A percentile compares a stretch with the other conserved stretches of the same genome.
Evolutionary conservation across 2,329 filamentous ascomycete genomes (phyloP).

Genomic region (Lasiodiplodia sp.): DNA sequence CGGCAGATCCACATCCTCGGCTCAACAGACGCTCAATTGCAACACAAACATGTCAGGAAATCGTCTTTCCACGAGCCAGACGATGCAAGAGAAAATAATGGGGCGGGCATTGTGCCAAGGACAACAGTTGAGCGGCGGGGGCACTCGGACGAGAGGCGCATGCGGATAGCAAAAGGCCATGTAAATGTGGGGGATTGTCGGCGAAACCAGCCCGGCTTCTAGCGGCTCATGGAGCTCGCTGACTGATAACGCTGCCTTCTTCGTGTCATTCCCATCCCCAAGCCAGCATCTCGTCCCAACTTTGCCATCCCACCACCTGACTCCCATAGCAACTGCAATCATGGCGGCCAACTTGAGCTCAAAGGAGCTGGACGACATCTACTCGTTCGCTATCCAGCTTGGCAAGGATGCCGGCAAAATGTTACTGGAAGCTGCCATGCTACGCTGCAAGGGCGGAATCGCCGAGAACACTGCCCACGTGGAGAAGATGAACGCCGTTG

Average conservation of each 20-base stretch:
- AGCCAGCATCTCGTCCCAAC: not conserved
- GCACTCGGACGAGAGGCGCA: not conserved
- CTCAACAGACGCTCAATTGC: not conserved
- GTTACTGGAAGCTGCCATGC: slow-evolving; percentile 69
- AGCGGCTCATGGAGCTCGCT: not conserved
- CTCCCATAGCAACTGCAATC: not conserved
- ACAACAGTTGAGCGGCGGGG: not conserved
- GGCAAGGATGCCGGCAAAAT: slow-evolving; percentile 74
- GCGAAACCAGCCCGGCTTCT: slow-evolving; percentile 6
- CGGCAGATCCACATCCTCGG: slow-evolving; percentile 2
- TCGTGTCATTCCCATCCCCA: slow-evolving; percentile 3
- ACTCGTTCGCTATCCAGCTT: slow-evolving; percentile 73
- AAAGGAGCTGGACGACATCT: slow-evolving; percentile 53
- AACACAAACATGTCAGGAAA: not conserved
- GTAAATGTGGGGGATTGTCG: not conserved
- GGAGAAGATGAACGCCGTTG: slow-evolving; percentile 78
- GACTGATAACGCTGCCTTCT: slow-evolving; percentile 6
- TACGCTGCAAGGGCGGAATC: slow-evolving; percentile 56
- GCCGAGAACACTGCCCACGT: slow-evolving; percentile 50
- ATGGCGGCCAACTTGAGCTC: slow-evolving; percentile 7
- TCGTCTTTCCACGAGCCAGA: not conserved
- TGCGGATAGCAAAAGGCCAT: not conserved
- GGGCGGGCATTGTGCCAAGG: no score
- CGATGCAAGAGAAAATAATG: not conserved
- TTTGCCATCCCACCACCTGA: not conserved